Percentiles rank a stretch among this genome's conserved stretches.
phyloP scores from a whole-genome alignment of 306 rosid genomes.

The Purshia tridentata region DNA sequence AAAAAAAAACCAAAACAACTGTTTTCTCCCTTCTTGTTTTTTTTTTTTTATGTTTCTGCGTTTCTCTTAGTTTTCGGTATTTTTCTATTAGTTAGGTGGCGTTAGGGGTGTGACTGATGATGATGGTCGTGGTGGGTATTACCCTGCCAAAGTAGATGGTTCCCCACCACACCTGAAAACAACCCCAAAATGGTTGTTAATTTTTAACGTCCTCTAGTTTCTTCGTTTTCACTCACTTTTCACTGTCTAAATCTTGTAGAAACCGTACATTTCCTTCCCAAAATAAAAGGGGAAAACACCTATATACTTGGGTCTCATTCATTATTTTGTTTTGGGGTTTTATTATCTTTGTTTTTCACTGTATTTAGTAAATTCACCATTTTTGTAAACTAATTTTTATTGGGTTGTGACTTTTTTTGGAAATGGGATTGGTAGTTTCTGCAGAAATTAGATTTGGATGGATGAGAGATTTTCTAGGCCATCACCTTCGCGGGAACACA shows the following conservation, averaged over 20 bases:
- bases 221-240: conserved; percentile 5
- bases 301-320: neutral
- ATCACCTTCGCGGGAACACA: neutral
- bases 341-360: neutral
- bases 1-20: neutral
- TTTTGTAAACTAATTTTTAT: neutral
- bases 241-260: neutral
- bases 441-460: neutral
- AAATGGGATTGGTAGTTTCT: neutral
- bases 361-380: conserved; percentile 1
- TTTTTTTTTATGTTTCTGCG: neutral
- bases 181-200: conserved; percentile 18
- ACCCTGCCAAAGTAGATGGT: conserved; percentile 35
- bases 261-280: neutral
- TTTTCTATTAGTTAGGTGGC: neutral
- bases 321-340: neutral
- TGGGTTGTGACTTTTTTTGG: neutral
- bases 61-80: neutral
- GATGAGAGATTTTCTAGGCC: conserved; percentile 4
- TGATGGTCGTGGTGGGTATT: conserved; percentile 9
- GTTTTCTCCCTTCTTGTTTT: neutral
- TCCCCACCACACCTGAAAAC: conserved; percentile 24
- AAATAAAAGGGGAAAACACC: conserved; percentile 3
- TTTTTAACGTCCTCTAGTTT: conserved; percentile 8
- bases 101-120: conserved; percentile 1